Evolutionary conservation across 176 grass and related monocot species (phyloP), one percentile per base, ranked within the genome.

Genomic region (Oryza meridionalis): DNA sequence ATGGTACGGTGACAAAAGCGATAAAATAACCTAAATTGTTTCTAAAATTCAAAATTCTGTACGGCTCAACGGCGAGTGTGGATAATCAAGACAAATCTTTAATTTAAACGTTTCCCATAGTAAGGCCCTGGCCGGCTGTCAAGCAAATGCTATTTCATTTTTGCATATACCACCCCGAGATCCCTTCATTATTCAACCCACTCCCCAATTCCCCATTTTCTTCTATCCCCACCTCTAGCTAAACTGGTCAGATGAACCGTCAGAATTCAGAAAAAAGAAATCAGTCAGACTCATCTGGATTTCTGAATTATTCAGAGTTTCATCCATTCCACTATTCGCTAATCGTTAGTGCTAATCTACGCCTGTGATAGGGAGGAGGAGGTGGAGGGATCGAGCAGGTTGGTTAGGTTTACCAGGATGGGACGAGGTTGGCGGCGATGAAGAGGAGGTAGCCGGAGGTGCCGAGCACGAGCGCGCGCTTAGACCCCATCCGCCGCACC

Each of bases 401-500:
- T 0, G 33, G 33, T 35, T 35, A 35, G 7, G 67, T 63, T 63
- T 51, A 97, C 96, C 96, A 95, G 65, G 91, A 83, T 0, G 96
- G 87, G 33, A 73, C 86, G 73, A 98, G 85, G 90, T 98, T 98
- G 45, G 96, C 87, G 29, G 93, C 93, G 82, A 98, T 94, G 85
- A 98, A 98, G 31, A 98, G 49, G 21, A 95, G 81, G 82, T 98
- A 98, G 72, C 93, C 96, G 69, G 82, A 93, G 77, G 91, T 89
- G 63, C 93, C 96, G 33, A 95, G 82, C 27, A 94, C 87, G 68
- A 98, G 91, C 51, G 93, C 85, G 9, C n/a, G 83, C 85, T 79
- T 92, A 9, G 93, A 90, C 29, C 91, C 93, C 73, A 98, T 75
- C 74, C 72, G 17, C 38, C 79, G 80, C 50, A 98, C 96, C 55